Conservation (phyloP, 1,284 basidiomycete species). For the Serendipita sp. region DNA sequence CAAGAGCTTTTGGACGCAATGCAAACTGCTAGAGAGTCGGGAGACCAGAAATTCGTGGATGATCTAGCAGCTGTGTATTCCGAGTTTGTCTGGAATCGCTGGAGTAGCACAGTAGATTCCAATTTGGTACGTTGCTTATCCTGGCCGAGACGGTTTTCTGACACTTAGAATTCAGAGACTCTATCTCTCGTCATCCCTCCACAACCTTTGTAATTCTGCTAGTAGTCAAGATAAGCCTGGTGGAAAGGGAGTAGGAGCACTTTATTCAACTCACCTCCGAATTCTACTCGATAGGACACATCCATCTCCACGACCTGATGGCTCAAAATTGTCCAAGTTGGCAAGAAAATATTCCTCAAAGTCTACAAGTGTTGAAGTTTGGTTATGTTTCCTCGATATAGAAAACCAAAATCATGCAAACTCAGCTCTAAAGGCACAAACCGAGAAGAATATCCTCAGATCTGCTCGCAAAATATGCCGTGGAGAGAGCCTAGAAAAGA, state of each 20-base stretch:
- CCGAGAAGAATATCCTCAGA: constrained; percentile 30
- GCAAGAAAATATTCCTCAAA: constrained; percentile 32
- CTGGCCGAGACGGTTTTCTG: background rate
- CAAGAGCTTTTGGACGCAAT: constrained; percentile 33
- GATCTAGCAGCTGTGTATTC: constrained; percentile 36
- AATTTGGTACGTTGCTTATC: constrained; percentile 34
- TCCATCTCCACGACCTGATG: constrained; percentile 22
- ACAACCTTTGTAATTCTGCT: background rate
- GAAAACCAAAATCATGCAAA: constrained; percentile 25
- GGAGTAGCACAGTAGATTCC: constrained; percentile 31
- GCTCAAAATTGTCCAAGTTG: constrained; percentile 25
- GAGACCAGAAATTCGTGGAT: constrained; percentile 9
- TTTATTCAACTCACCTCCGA: background rate
- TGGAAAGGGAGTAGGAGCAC: background rate
- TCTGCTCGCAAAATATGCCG: constrained; percentile 11
- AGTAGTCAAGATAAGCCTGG: background rate
- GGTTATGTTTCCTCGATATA: constrained; percentile 38
- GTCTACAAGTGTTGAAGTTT: constrained; percentile 27
- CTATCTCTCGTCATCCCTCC: background rate
- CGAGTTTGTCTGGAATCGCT: constrained; percentile 44
- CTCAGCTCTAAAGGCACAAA: constrained; percentile 16
- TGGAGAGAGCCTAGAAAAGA: constrained; percentile 21
- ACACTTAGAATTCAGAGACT: background rate
- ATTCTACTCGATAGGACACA: constrained; percentile 4
- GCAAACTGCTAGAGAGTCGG: constrained; percentile 9